These are phyloP conservation scores for Kalmanozyma brasiliensis DNA, from an alignment of 1,284 basidiomycete species.

Conservation along the genomic window DNA sequence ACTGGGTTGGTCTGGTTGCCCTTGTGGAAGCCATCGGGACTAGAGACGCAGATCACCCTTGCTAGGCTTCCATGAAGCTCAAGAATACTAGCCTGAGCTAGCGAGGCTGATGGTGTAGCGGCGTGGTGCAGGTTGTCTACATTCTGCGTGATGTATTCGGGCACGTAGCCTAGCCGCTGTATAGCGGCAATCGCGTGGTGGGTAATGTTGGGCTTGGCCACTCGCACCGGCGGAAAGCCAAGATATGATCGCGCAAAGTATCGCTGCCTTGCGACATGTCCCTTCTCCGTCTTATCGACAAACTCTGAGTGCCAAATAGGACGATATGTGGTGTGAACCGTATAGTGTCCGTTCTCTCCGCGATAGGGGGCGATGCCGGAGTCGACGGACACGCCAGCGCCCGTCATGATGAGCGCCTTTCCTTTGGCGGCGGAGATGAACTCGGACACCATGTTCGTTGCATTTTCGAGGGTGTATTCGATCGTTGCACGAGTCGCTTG, in stretches of 20 bases:
- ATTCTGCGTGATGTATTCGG: slow-evolving; percentile 65
- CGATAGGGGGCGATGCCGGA: slow-evolving; percentile 67
- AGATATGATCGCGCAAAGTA: slow-evolving; percentile 67
- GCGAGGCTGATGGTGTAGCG: slow-evolving; percentile 51
- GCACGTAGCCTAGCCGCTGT: slow-evolving; percentile 57
- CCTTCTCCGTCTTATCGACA: slow-evolving; percentile 41
- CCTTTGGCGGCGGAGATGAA: slow-evolving; percentile 47
- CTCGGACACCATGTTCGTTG: slow-evolving; percentile 40
- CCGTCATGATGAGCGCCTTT: slow-evolving; percentile 54
- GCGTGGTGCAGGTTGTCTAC: slow-evolving; percentile 66
- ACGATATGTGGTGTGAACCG: slow-evolving; percentile 61
- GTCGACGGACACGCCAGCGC: slow-evolving; percentile 66
- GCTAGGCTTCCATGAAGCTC: slow-evolving; percentile 64
- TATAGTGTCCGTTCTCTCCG: slow-evolving; percentile 62
- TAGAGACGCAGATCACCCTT: slow-evolving; percentile 31
- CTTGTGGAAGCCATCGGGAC: slow-evolving; percentile 1
- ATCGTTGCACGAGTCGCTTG: slow-evolving; percentile 28
- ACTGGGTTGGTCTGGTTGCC: slow-evolving; percentile 1
- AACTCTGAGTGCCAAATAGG: slow-evolving; percentile 68
- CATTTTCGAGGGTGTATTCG: slow-evolving; percentile 46
- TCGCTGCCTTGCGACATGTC: slow-evolving; percentile 54
- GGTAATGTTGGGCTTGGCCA: slow-evolving; percentile 61
- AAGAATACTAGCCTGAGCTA: slow-evolving; percentile 55
- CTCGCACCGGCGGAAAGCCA: slow-evolving; percentile 61
- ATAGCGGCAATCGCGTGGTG: slow-evolving; percentile 64